A percentile compares a stretch with the other conserved stretches of the same genome.
Conservation (phyloP, 2,329 filamentous ascomycete genomes). For the Stachybotrys elegans region DNA sequence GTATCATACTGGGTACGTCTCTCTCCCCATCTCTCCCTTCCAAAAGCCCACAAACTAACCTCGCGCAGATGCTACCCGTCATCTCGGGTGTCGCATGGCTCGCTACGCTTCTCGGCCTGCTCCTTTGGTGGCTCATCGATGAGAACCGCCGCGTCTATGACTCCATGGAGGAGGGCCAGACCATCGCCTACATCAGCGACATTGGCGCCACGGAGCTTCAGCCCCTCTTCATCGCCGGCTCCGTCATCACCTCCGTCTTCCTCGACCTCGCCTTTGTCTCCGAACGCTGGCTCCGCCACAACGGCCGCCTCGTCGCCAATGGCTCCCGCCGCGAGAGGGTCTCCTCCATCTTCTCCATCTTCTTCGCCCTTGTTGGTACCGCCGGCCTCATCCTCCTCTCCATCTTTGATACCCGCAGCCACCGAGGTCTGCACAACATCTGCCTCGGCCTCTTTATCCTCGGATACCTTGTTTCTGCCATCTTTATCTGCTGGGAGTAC, state of each 20-base stretch:
- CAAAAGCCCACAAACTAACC: neutral
- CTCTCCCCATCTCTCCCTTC: neutral
- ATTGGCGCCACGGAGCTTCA: conserved; percentile 59
- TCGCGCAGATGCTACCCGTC: conserved; percentile 57
- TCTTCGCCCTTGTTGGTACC: conserved; percentile 70
- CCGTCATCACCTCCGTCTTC: conserved; percentile 66
- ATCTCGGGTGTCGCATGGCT: conserved; percentile 63
- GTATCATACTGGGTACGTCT: conserved; percentile 35
- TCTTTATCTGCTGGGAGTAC: conserved; percentile 89
- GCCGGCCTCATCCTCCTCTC: conserved; percentile 75
- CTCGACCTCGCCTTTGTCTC: conserved; percentile 76
- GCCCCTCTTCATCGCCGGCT: conserved; percentile 73
- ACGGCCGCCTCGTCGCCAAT: conserved; percentile 73
- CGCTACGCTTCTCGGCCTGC: conserved; percentile 62
- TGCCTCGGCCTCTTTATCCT: conserved; percentile 81
- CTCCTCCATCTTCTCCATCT: conserved; percentile 55
- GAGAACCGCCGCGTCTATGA: conserved; percentile 49
- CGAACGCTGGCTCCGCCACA: conserved; percentile 82
- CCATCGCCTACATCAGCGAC: conserved; percentile 69
- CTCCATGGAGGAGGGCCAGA: conserved; percentile 54
- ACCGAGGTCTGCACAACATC: conserved; percentile 63
- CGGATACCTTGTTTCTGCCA: conserved; percentile 78
- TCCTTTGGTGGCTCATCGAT: conserved; percentile 63
- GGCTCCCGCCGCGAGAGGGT: conserved; percentile 56
- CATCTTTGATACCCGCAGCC: conserved; percentile 75